Evolutionary conservation across 2,329 filamentous ascomycete genomes (phyloP).

Genomic region (Monilinia fructigena): DNA sequence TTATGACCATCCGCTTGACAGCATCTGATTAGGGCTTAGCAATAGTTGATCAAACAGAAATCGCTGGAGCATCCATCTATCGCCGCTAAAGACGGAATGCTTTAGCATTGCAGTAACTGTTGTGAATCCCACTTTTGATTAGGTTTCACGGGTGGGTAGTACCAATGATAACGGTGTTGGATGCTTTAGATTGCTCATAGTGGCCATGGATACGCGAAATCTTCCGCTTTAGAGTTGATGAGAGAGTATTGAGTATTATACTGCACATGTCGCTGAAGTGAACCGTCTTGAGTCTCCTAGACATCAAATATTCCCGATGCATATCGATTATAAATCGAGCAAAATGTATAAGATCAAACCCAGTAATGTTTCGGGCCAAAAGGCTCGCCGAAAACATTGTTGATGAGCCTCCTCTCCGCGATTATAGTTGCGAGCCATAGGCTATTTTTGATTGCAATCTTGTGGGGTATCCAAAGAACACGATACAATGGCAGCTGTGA

Average conservation of each 20-base stretch:
- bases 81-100: background rate
- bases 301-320: background rate
- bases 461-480: background rate
- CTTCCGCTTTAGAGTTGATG: background rate
- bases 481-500: no score
- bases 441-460: background rate
- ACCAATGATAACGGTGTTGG: background rate
- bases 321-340: background rate
- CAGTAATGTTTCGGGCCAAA: background rate
- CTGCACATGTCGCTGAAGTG: background rate
- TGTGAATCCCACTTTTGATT: conserved; percentile 11
- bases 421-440: background rate
- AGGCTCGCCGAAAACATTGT: background rate
- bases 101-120: background rate
- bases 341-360: background rate
- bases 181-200: conserved; percentile 2
- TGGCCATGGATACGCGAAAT: background rate
- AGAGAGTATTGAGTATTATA: background rate
- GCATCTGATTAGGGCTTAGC: background rate
- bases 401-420: background rate
- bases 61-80: background rate
- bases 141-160: background rate
- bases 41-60: no score
- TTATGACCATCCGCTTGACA: background rate
- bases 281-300: background rate